A percentile compares a stretch with the other conserved stretches of the same genome.
Conservation (phyloP, 2,329 filamentous ascomycete genomes). For the Trichoderma lentiforme region DNA sequence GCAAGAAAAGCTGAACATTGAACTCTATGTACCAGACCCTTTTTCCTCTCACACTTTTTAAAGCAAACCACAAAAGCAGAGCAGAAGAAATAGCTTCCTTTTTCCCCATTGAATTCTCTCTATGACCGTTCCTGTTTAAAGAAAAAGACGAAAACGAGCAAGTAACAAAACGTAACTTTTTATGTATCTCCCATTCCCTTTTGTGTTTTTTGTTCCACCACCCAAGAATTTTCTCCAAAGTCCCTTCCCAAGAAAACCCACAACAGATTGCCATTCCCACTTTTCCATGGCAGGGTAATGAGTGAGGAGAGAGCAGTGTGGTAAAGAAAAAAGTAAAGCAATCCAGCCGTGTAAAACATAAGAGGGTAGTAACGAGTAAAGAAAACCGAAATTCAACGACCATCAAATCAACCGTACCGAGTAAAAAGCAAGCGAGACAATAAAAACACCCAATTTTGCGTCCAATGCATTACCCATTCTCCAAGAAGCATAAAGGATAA, state of each 20-base stretch:
- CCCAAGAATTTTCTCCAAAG: neutral
- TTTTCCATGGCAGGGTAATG: neutral
- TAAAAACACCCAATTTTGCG: constrained; percentile 8
- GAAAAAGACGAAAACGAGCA: neutral
- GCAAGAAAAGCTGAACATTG: neutral
- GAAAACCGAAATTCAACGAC: neutral
- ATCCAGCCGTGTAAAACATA: constrained; percentile 9
- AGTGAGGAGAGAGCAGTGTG: neutral
- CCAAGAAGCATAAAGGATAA: constrained; percentile 12
- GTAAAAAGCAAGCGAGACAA: neutral
- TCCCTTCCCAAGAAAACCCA: neutral
- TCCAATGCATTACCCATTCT: constrained; percentile 10
- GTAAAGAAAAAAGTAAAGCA: neutral
- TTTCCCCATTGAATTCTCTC: constrained; percentile 8
- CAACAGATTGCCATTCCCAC: neutral
- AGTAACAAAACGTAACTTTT: constrained; percentile 20
- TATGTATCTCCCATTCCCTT: constrained; percentile 17
- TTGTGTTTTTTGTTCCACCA: constrained; percentile 15
- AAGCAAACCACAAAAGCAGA: neutral
- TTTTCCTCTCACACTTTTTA: neutral
- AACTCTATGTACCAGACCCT: neutral
- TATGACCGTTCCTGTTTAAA: constrained; percentile 15
- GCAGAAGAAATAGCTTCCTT: neutral
- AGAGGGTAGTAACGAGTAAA: constrained; percentile 1
- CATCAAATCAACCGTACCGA: neutral